These are phyloP conservation scores for Penicillium sp. DNA, from an alignment of 2,329 filamentous ascomycete genomes.

Conservation along the genomic window DNA sequence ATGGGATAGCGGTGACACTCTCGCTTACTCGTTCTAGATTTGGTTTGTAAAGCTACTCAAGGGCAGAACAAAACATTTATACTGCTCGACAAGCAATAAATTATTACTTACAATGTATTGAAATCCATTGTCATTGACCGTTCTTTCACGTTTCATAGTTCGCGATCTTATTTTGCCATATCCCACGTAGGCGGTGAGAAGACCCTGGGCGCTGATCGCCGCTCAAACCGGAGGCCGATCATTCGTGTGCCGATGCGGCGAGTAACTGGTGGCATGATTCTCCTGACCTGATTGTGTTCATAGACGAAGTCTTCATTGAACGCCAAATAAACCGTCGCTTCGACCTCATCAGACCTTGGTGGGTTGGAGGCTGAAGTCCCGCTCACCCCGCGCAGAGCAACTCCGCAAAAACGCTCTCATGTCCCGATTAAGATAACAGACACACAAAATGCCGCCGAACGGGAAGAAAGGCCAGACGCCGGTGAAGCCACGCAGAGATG, in stretches of 20 bases:
- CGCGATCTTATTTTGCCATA: not conserved
- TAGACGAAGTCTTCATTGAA: not conserved
- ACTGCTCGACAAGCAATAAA: not conserved
- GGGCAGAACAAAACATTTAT: not conserved
- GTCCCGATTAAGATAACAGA: constrained; percentile 28
- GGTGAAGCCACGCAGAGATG: constrained; percentile 45
- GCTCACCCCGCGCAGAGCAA: not conserved
- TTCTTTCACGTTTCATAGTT: not conserved
- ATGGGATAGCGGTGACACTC: too few relatives aligned
- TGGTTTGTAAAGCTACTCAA: too few relatives aligned
- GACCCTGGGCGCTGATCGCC: constrained; percentile 8
- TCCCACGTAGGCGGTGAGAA: constrained; percentile 2
- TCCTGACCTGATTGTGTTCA: not conserved
- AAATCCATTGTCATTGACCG: not conserved
- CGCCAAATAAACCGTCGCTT: not conserved
- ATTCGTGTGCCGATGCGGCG: constrained; percentile 3
- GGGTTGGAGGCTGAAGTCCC: not conserved
- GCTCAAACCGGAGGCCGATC: constrained; percentile 4
- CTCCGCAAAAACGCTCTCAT: constrained; percentile 6
- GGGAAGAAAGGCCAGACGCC: constrained; percentile 45
- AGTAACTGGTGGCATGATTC: not conserved
- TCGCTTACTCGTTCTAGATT: too few relatives aligned
- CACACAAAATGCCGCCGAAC: constrained; percentile 49
- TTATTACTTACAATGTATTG: not conserved
- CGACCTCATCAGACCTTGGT: not conserved